These are phyloP conservation scores for Oehlia diaphana DNA, from an alignment of 192 early-diverging fungal species.

Conservation along the genomic window DNA sequence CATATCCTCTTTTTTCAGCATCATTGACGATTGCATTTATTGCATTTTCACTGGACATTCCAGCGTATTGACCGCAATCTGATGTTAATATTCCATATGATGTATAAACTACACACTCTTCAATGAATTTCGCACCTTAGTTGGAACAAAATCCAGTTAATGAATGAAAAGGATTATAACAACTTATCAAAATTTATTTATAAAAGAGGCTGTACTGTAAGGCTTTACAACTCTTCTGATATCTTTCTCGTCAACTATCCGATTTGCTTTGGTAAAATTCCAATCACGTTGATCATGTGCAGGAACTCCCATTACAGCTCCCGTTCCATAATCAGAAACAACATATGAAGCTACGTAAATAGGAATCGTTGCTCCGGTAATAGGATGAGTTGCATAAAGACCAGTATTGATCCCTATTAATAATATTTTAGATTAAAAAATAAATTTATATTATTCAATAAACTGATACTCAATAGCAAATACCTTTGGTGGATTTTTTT, in stretches of 20 bases:
- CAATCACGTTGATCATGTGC: constrained; percentile 77
- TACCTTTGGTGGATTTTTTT: constrained; percentile 39
- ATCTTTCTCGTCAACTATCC: constrained; percentile 36
- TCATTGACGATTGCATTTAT: constrained; percentile 50
- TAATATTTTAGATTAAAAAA: neutral
- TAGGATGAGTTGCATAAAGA: constrained; percentile 62
- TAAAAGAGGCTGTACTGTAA: neutral
- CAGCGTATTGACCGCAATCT: constrained; percentile 57
- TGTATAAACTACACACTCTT: constrained; percentile 37
- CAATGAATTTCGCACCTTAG: neutral
- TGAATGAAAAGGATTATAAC: neutral
- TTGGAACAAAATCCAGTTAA: neutral
- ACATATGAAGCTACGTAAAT: constrained; percentile 78
- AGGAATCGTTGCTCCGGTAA: constrained; percentile 58
- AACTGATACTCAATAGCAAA: neutral
- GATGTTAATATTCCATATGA: constrained; percentile 58
- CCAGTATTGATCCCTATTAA: constrained; percentile 59
- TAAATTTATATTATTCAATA: neutral
- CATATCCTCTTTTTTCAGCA: constrained; percentile 48
- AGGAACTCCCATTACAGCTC: constrained; percentile 87
- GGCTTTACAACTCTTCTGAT: constrained; percentile 57
- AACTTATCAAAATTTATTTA: neutral
- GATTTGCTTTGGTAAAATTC: constrained; percentile 61
- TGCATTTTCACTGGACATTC: constrained; percentile 63
- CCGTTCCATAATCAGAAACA: constrained; percentile 73